Base-by-base conservation (phyloP, 306 rosid genomes). In the Pterocarpus macrocarpus region DNA sequence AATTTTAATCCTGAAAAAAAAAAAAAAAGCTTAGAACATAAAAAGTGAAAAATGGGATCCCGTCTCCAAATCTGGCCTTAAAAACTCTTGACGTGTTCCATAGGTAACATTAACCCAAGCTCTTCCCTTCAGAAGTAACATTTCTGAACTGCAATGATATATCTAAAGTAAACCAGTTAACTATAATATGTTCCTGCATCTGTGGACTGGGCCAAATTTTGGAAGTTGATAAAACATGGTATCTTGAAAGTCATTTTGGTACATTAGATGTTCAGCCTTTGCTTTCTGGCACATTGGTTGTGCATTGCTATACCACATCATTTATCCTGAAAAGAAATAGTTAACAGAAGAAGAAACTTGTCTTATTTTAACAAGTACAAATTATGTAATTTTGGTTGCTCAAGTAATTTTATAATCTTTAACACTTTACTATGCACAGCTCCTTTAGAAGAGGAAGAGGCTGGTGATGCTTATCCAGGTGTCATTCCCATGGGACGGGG, bases 401-500 rank as follows among this genome's bases (percentile, higher is more conserved):
- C 28, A 47, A 61, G 61, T 59, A 62, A 44, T 68, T 78, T 41
- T 63, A 63, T 39, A 45, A 47, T 55, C 32, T 43, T 56, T 43
- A 52, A 66, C 34, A n/a, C 36, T 1, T 64, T 34, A 34, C 34
- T 69, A 53, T 83, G 92, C 91, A 85, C 91, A 86, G 88, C 79
- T 88, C 80, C 91, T 22, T 53, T 88, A 62, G 98, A 89, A 86
- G 97, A 83, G 82, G 97, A 86, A 77, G 92, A 83, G 82, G 71
- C 83, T 1, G 91, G 65, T 52, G 96, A 86, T 72, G 92, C 88
- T 73, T 88, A 88, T 85, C 93, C 92, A 14, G 98, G 98, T 35
- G 86, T 91, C 73, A 68, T 89, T 76, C 98, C 98, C 0, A 65
- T 86, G 76, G 98, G 99, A 43, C 97, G 98, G 22, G 99, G 98